Conservation (phyloP, 371 early-diverging fungal genomes). For the Chytridiales sp. region DNA sequence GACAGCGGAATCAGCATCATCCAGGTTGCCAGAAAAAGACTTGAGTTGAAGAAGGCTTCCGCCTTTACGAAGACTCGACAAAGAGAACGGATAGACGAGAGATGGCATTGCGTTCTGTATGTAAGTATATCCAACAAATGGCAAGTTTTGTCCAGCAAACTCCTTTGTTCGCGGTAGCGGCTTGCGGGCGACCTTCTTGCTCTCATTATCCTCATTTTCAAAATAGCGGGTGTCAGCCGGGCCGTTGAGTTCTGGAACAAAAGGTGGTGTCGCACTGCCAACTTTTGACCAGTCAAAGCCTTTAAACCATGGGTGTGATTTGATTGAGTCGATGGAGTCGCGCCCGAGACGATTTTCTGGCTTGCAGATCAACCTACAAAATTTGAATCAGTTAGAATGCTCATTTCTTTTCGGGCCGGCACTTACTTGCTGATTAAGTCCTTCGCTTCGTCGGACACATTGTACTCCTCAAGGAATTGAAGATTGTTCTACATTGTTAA, state of each 20-base stretch:
- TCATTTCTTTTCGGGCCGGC: too few relatives aligned
- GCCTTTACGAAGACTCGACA: constrained; percentile 11
- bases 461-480: constrained; percentile 39
- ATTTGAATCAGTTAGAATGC: constrained; percentile 8
- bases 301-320: constrained; percentile 80
- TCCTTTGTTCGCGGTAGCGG: constrained; percentile 45
- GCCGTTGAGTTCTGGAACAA: constrained; percentile 75
- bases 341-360: constrained; percentile 73
- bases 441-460: constrained; percentile 34
- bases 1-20: too few relatives aligned
- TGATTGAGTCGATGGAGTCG: constrained; percentile 70
- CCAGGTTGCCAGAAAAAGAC: too few relatives aligned
- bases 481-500: background rate
- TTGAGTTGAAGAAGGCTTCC: too few relatives aligned
- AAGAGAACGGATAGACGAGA: too few relatives aligned
- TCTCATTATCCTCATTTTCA: constrained; percentile 69
- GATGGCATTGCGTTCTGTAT: constrained; percentile 42
- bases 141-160: constrained; percentile 70
- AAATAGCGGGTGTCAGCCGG: constrained; percentile 87
- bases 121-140: constrained; percentile 85
- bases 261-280: constrained; percentile 69
- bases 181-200: constrained; percentile 63
- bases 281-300: constrained; percentile 73
- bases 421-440: constrained; percentile 47
- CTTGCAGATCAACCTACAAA: constrained; percentile 67